These are phyloP conservation scores for Kodamaea sp. DNA, from an alignment of 1,139 yeast species.

Conservation along the genomic window DNA sequence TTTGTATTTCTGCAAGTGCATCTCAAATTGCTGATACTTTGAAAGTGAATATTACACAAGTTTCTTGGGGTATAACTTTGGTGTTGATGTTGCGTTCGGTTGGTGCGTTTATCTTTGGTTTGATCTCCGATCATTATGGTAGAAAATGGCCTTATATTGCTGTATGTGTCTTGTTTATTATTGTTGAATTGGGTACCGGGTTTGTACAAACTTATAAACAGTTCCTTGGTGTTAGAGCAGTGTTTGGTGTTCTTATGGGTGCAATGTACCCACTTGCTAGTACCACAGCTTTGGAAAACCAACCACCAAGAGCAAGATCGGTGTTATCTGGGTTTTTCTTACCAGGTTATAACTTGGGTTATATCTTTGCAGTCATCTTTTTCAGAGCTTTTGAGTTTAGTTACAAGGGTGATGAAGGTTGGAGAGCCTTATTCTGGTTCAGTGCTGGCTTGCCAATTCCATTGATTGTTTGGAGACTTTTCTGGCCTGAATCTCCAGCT, in stretches of 20 bases:
- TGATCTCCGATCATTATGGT: slow-evolving; percentile 64
- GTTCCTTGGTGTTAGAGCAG: slow-evolving; percentile 66
- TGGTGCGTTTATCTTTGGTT: slow-evolving; percentile 73
- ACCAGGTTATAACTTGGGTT: slow-evolving; percentile 73
- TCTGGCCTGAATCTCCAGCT: slow-evolving; percentile 34
- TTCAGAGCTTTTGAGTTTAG: slow-evolving; percentile 57
- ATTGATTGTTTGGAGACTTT: slow-evolving; percentile 51
- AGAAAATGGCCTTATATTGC: slow-evolving; percentile 66
- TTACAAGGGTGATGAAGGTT: slow-evolving; percentile 40
- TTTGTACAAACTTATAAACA: slow-evolving; percentile 61
- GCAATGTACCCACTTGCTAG: slow-evolving; percentile 68
- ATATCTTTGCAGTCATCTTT: slow-evolving; percentile 60
- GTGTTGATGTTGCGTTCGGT: slow-evolving; percentile 76
- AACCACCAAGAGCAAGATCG: slow-evolving; percentile 61
- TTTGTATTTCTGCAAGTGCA: slow-evolving; percentile 62
- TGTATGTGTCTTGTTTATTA: slow-evolving; percentile 50
- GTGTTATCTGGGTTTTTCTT: slow-evolving; percentile 65
- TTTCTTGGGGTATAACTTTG: slow-evolving; percentile 79
- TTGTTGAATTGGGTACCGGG: slow-evolving; percentile 68
- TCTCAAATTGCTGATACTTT: slow-evolving; percentile 53
- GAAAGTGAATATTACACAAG: slow-evolving; percentile 45
- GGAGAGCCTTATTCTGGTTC: slow-evolving; percentile 83
- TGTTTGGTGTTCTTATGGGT: slow-evolving; percentile 69
- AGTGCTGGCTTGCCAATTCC: slow-evolving; percentile 66
- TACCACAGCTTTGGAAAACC: slow-evolving; percentile 65